Percentiles rank a stretch among this genome's conserved stretches.
Evolutionary conservation across 371 early-diverging fungal species (phyloP).

Genomic region (Mortierella sp.): DNA sequence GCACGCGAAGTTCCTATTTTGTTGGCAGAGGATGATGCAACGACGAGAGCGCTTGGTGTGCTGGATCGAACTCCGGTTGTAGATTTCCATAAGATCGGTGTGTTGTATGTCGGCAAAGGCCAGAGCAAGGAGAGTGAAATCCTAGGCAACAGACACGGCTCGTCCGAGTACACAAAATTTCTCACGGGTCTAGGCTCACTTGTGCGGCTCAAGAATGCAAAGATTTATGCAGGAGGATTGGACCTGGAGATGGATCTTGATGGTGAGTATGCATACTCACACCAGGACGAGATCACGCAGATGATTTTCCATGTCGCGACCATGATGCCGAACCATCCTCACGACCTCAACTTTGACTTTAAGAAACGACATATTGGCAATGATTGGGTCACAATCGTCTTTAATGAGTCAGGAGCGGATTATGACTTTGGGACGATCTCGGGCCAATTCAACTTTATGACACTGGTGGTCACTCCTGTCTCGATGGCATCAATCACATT

Average conservation of each 20-base stretch:
- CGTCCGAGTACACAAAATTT: conserved; percentile 85
- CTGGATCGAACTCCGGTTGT: conserved; percentile 91
- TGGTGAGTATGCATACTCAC: conserved; percentile 86
- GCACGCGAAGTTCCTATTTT: conserved; percentile 71
- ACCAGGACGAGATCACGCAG: conserved; percentile 88
- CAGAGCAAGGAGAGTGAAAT: conserved; percentile 89
- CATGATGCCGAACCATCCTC: conserved; percentile 87
- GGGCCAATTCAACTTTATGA: conserved; percentile 95
- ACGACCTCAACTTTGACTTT: conserved; percentile 78
- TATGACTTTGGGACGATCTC: conserved; percentile 92
- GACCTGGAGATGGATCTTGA: conserved; percentile 88
- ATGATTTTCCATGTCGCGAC: conserved; percentile 94
- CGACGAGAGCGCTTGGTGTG: conserved; percentile 78
- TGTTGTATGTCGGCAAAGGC: conserved; percentile 88
- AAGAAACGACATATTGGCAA: conserved; percentile 98
- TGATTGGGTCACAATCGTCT: conserved; percentile 93
- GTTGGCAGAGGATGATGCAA: conserved; percentile 83
- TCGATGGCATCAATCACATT: conserved; percentile 60
- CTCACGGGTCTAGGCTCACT: conserved; percentile 83
- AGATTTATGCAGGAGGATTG: conserved; percentile 89
- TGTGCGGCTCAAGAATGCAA: conserved; percentile 73
- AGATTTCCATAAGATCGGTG: conserved; percentile 96
- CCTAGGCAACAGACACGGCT: conserved; percentile 86
- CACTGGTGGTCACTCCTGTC: conserved; percentile 85
- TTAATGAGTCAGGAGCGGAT: conserved; percentile 86